These are phyloP conservation scores for Acer saccharum DNA, from an alignment of 345 rosid species.

Conservation along the genomic window DNA sequence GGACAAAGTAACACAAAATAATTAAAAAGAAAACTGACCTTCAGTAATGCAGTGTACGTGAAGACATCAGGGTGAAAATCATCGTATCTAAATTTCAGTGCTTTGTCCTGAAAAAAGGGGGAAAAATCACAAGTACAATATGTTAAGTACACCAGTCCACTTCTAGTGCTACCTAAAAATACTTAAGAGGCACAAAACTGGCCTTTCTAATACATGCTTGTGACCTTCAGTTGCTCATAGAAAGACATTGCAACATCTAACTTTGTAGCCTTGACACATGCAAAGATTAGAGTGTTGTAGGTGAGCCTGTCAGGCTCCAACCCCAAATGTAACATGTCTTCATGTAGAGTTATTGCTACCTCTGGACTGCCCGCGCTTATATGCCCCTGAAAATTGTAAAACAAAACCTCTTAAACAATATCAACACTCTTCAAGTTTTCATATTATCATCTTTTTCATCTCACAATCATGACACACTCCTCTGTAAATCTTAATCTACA, in stretches of 20 bases:
- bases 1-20: not conserved
- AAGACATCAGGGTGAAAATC: conserved; percentile 56
- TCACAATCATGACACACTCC: not conserved
- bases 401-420: not conserved
- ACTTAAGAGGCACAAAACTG: conserved; percentile 52
- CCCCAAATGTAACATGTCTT: conserved; percentile 52
- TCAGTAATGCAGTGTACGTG: conserved; percentile 66
- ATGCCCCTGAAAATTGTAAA: conserved; percentile 52
- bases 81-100: conserved; percentile 30
- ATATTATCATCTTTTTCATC: not conserved
- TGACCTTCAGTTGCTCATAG: conserved; percentile 78
- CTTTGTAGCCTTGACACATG: conserved; percentile 51
- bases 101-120: conserved; percentile 45
- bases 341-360: conserved; percentile 48
- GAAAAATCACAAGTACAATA: conserved; percentile 6
- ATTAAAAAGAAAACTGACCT: conserved; percentile 38
- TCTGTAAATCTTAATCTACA: not conserved
- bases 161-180: conserved; percentile 31
- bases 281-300: conserved; percentile 64
- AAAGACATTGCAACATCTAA: conserved; percentile 65
- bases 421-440: conserved; percentile 1
- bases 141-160: conserved; percentile 21
- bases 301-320: conserved; percentile 66
- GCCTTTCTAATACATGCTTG: conserved; percentile 53
- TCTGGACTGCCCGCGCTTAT: conserved; percentile 53